Evolutionary conservation across 345 rosid species (phyloP).

Genomic region (Psidium guajava): DNA sequence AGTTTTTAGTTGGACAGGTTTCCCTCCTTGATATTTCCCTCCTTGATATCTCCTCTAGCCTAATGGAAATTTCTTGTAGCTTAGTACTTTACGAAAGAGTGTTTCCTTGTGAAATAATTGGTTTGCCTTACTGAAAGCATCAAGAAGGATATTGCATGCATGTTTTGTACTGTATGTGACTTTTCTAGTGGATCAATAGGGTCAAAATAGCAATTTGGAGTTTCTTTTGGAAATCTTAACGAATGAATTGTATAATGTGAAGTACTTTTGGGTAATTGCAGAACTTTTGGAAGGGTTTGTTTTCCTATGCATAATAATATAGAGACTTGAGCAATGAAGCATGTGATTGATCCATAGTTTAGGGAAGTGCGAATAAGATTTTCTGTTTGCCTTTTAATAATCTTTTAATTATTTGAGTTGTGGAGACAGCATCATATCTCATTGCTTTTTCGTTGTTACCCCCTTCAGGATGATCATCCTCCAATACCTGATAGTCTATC

Average conservation of each 20-base stretch:
- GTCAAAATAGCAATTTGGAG: background rate
- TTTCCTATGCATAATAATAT: background rate
- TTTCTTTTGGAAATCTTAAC: background rate
- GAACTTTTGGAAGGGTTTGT: background rate
- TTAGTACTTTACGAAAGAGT: background rate
- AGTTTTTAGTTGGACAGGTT: background rate
- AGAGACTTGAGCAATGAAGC: background rate
- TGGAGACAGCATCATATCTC: background rate
- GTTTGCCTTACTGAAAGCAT: background rate
- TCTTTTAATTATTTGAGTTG: background rate
- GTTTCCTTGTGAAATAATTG: background rate
- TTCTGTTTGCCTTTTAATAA: background rate
- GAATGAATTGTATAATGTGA: background rate
- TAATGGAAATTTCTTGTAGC: background rate
- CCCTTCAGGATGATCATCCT: constrained; percentile 79
- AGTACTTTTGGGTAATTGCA: background rate
- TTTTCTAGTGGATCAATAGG: background rate
- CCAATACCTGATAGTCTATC: constrained; percentile 96
- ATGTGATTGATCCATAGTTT: background rate
- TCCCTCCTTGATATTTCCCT: background rate
- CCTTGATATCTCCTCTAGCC: background rate
- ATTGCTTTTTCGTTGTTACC: background rate
- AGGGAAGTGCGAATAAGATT: background rate
- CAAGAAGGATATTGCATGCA: background rate
- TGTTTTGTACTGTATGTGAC: background rate